Evolutionary conservation across 345 rosid species (phyloP).

Genomic region (Eucalyptus marginata): DNA sequence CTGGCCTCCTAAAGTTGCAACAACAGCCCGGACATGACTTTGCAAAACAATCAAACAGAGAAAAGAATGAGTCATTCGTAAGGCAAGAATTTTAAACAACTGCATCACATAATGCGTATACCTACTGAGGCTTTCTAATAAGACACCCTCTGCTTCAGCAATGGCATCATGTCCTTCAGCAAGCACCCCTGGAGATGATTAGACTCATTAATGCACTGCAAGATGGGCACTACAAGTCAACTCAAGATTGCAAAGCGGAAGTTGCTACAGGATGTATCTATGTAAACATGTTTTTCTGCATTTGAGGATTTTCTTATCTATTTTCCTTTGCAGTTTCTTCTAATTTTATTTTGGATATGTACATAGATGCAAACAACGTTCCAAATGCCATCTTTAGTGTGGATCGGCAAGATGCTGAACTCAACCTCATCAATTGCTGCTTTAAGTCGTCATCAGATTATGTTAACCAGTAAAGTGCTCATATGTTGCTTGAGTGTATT

Average conservation of each 20-base stretch:
- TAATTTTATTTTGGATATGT: not conserved
- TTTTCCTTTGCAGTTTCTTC: not conserved
- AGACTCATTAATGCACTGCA: slow-evolving; percentile 14
- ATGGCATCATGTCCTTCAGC: slow-evolving; percentile 60
- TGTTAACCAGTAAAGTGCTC: not conserved
- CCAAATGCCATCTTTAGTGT: not conserved
- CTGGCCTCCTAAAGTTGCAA: slow-evolving; percentile 74
- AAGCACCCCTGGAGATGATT: slow-evolving; percentile 47
- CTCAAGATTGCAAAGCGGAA: not conserved
- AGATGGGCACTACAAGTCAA: not conserved
- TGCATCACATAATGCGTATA: slow-evolving; percentile 1
- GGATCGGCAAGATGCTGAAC: not conserved
- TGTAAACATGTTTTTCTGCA: not conserved
- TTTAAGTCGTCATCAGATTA: not conserved
- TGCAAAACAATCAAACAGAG: slow-evolving; percentile 2
- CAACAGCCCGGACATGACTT: slow-evolving; percentile 87
- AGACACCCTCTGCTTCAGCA: slow-evolving; percentile 50
- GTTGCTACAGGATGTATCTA: not conserved
- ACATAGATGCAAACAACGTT: not conserved
- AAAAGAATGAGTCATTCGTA: not conserved
- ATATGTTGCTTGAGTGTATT: not conserved
- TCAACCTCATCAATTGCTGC: not conserved
- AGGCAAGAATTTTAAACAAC: not conserved
- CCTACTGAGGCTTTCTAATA: slow-evolving; percentile 85
- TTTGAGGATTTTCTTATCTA: not conserved